Conservation (phyloP, 202 grass and related monocot species). For the Hordeum pubiflorum region DNA sequence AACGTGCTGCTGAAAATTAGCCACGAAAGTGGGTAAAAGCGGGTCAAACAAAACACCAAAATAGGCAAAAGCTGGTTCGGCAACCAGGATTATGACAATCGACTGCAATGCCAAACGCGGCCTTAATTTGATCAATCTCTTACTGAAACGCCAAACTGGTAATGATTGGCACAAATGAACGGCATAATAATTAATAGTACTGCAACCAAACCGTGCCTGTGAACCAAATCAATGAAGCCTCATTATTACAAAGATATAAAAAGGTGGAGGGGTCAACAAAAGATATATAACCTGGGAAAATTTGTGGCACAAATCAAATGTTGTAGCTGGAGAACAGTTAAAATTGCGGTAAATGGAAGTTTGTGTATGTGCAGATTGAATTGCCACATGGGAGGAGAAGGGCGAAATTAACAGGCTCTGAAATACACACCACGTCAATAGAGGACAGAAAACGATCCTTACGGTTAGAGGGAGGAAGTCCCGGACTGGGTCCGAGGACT, state of each 20-base stretch:
- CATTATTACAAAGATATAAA: background rate
- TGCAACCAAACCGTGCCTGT: background rate
- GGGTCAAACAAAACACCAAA: background rate
- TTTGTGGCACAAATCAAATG: constrained; percentile 1
- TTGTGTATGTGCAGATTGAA: background rate
- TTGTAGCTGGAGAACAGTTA: background rate
- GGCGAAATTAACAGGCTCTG: background rate
- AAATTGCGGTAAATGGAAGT: background rate
- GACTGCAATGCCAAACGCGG: background rate
- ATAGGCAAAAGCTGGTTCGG: background rate
- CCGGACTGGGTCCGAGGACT: constrained; percentile 51
- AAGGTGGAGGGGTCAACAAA: background rate
- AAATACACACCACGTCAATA: background rate
- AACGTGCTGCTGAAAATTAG: too few relatives aligned
- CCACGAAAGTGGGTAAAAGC: background rate
- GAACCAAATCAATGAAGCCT: background rate
- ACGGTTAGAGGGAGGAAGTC: constrained; percentile 96
- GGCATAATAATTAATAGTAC: background rate
- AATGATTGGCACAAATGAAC: background rate
- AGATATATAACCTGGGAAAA: background rate
- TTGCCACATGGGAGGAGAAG: background rate
- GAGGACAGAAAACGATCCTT: background rate
- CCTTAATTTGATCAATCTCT: background rate
- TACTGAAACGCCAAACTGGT: background rate
- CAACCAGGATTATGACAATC: background rate